Percentiles rank a stretch among this genome's conserved stretches.
These are phyloP conservation scores for Escovopsis sp. DNA, from an alignment of 2,329 filamentous ascomycete genomes.

Conservation along the genomic window DNA sequence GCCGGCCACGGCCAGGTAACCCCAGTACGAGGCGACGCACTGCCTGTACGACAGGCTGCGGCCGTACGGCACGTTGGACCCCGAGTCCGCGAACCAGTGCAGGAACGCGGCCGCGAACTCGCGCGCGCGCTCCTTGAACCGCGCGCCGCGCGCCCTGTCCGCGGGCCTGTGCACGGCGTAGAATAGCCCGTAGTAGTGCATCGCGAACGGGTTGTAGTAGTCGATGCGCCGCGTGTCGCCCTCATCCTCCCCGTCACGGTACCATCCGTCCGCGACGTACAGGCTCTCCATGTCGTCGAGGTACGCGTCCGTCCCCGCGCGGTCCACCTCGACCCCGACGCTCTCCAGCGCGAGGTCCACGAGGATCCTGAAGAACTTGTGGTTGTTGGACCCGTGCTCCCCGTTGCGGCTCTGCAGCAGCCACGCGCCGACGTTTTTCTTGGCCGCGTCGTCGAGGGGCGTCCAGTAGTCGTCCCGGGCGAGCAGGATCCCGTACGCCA, in stretches of 20 bases:
- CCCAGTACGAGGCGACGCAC: conserved; percentile 4
- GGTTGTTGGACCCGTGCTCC: conserved; percentile 2
- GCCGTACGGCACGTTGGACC: conserved; percentile 1
- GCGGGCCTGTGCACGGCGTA: conserved; percentile 1
- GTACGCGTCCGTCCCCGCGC: neutral
- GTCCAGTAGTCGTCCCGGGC: conserved; percentile 1
- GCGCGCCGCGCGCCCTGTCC: conserved; percentile 1
- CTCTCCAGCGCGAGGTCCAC: conserved; percentile 2
- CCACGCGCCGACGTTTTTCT: conserved; percentile 1
- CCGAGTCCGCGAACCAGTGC: conserved; percentile 2
- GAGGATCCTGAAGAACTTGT: conserved; percentile 2
- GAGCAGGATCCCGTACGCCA: conserved; percentile 1
- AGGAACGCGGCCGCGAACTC: conserved; percentile 1
- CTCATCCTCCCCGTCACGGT: conserved; percentile 2
- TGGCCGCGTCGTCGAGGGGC: neutral
- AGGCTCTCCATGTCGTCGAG: conserved; percentile 3
- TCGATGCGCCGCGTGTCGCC: conserved; percentile 2
- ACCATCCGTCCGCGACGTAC: conserved; percentile 1
- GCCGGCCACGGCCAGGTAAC: conserved; percentile 2
- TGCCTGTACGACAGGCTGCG: conserved; percentile 3
- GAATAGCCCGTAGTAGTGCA: conserved; percentile 2
- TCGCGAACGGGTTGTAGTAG: conserved; percentile 2
- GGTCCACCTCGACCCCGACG: neutral
- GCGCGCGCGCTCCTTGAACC: neutral
- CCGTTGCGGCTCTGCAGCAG: conserved; percentile 1